Evolutionary conservation across 495 filamentous ascomycete species (phyloP), one percentile per base, ranked within the genome.

Genomic region (Penicillium soppii): DNA sequence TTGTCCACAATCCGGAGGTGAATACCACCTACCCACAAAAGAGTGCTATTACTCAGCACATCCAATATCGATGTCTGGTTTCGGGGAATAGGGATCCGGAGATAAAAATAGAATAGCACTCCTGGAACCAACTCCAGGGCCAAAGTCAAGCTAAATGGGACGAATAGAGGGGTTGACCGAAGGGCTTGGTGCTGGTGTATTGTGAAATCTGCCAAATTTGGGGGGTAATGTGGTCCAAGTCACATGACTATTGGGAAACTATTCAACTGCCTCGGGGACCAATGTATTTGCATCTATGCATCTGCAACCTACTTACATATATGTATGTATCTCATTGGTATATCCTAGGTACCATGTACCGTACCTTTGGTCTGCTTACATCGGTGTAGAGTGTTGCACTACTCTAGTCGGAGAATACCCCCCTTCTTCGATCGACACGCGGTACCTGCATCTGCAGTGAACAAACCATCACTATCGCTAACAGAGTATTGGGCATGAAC

Each of bases 1-100:
- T 19, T 47, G 49, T 57, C 56, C 62, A 62, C 53, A 60, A 54
- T 36, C 56, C 42, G 50, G 33, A 52, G 33, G 38, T 41, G 58
- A 53, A 53, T 52, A 57, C 52, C 50, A 47, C 53, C 39, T 61
- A 66, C 62, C 57, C 59, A 66, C 62, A 59, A 61, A 39, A 33
- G 21, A 40, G 44, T 43, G 54, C 47, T 57, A 56, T 45, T 53
- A 58, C 55, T 60, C 50, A 48, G 44, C 44, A 47, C 44, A 22
- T 47, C 35, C 4, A 22, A 52, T 13, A 27, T 40, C 19, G 19
- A 21, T 37, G 27, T 51, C 38, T 37, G 22, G 21, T n/a, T n/a
- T n/a, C 33, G 22, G 26, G 25, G 41, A 9, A 9, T 33, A 30
- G 38, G 42, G 32, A 44, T 40, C 21, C 37, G 47, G 22, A 15